A percentile compares a stretch with the other conserved stretches of the same genome.
phyloP scores from a whole-genome alignment of 176 grass and related monocot species.

The Triticum monococcum region DNA sequence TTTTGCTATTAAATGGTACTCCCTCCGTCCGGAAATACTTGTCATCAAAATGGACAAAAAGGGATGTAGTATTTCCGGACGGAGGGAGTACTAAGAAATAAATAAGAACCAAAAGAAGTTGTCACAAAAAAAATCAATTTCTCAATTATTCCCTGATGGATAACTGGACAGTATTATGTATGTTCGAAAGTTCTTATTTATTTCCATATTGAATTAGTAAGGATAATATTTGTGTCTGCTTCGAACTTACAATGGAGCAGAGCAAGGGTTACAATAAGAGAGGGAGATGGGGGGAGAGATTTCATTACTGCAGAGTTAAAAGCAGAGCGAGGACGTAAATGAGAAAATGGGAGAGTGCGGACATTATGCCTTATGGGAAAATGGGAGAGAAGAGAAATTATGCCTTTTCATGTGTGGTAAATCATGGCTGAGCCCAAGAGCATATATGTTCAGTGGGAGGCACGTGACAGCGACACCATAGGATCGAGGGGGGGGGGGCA shows the following conservation, averaged over 20 bases:
- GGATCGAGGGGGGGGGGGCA: too few relatives aligned
- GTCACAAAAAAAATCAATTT: neutral
- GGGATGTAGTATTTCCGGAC: too few relatives aligned
- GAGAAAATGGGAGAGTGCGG: neutral
- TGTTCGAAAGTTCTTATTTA: neutral
- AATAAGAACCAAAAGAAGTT: conserved; percentile 14
- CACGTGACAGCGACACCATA: too few relatives aligned
- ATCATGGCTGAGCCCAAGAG: neutral
- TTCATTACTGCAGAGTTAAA: neutral
- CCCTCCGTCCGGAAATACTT: too few relatives aligned
- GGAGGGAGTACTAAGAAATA: neutral
- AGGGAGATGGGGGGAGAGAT: neutral
- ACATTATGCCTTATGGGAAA: too few relatives aligned
- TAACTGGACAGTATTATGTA: neutral
- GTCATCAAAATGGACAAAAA: too few relatives aligned
- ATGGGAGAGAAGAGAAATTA: too few relatives aligned
- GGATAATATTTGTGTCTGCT: neutral
- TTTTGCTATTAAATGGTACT: neutral
- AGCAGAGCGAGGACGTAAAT: neutral
- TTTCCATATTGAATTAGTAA: neutral
- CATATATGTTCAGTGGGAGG: neutral
- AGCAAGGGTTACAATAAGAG: neutral
- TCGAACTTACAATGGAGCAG: neutral
- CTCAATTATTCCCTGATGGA: neutral
- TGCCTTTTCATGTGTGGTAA: neutral